phyloP scores from a whole-genome alignment of 305 asterid genomes.

The Lippia alba region DNA sequence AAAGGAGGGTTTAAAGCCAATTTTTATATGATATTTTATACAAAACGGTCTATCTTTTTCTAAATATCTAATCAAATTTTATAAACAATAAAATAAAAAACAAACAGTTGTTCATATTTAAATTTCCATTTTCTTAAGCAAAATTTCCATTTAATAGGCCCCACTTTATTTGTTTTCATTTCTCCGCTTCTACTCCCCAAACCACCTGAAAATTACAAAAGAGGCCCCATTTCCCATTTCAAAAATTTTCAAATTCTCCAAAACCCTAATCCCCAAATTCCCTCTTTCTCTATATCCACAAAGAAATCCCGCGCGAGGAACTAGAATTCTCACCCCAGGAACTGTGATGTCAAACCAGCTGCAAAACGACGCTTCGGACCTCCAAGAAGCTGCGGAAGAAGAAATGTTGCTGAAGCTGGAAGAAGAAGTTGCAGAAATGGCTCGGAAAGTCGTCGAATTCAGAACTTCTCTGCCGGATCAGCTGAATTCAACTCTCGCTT shows the following conservation, averaged over 20 bases:
- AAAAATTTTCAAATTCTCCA: constrained; percentile 18
- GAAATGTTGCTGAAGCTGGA: constrained; percentile 46
- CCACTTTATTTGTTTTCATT: background rate
- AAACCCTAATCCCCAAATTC: constrained; percentile 41
- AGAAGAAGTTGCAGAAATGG: constrained; percentile 61
- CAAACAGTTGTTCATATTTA: too few species aligned
- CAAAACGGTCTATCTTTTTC: too few species aligned
- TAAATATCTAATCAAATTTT: too few species aligned
- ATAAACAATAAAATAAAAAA: too few species aligned
- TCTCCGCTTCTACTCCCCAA: background rate
- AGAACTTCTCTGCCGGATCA: constrained; percentile 58
- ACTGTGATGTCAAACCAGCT: constrained; percentile 45
- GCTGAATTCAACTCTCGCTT: constrained; percentile 52
- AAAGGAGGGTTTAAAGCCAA: too few species aligned
- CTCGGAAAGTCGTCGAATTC: constrained; percentile 52
- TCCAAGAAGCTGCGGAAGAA: constrained; percentile 45
- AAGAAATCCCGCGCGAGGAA: background rate
- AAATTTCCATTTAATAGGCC: too few species aligned
- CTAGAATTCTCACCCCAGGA: background rate
- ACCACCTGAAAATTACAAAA: constrained; percentile 22
- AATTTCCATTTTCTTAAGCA: too few species aligned
- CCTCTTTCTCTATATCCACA: constrained; percentile 7
- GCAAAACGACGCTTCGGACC: constrained; percentile 40
- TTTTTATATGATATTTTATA: too few species aligned
- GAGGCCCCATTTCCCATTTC: constrained; percentile 8